Conservation (phyloP, 768 basidiomycete species). For the Russula foetens region DNA sequence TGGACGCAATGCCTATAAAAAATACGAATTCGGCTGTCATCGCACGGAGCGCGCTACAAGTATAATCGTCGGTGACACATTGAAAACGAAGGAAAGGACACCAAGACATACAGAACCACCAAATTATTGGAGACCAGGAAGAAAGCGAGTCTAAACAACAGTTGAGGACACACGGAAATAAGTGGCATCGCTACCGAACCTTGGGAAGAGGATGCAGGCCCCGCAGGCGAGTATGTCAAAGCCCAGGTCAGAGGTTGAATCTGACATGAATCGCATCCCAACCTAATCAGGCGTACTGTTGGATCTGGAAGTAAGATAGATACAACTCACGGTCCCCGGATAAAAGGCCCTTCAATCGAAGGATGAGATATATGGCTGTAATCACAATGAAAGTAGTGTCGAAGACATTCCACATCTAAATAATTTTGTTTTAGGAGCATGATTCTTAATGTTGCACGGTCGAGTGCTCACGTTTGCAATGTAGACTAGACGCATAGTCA, state of each 20-base stretch:
- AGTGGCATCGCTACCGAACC: slow-evolving; percentile 33
- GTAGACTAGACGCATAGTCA: slow-evolving; percentile 45
- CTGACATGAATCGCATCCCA: not conserved
- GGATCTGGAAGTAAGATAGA: not conserved
- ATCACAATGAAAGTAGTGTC: slow-evolving; percentile 68
- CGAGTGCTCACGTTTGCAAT: slow-evolving; percentile 59
- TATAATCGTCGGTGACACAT: not conserved
- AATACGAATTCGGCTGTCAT: slow-evolving; percentile 77
- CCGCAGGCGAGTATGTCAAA: slow-evolving; percentile 83
- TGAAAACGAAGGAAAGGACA: not conserved
- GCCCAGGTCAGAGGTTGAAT: slow-evolving; percentile 45
- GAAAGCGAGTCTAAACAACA: slow-evolving; percentile 54
- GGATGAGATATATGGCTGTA: slow-evolving; percentile 56
- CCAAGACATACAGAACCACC: slow-evolving; percentile 53
- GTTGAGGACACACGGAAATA: not conserved
- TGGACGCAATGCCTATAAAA: slow-evolving; percentile 68
- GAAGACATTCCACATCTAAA: slow-evolving; percentile 86
- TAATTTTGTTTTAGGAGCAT: not conserved
- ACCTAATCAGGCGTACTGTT: not conserved
- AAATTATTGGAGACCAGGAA: slow-evolving; percentile 75
- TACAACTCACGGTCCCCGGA: slow-evolving; percentile 40
- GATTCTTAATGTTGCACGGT: not conserved
- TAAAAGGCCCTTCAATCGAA: slow-evolving; percentile 58
- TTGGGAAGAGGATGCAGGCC: slow-evolving; percentile 79
- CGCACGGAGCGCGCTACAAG: slow-evolving; percentile 58